phyloP scores from a whole-genome alignment of 805 yeast genomes.

The Lipomyces starkeyi region DNA sequence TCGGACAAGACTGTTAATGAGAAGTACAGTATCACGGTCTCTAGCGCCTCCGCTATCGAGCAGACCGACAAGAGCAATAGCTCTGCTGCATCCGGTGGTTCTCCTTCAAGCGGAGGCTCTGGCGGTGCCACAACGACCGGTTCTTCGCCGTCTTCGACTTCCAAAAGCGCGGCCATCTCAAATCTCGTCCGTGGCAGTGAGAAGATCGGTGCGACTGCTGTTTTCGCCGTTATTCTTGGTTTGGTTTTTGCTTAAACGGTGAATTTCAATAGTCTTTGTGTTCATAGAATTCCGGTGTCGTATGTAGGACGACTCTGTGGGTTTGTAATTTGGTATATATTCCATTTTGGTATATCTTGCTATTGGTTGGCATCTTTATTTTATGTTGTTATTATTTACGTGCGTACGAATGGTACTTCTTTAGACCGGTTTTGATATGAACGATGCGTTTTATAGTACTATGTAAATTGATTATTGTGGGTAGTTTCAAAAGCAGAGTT shows the following conservation, averaged over 20 bases:
- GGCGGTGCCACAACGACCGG: constrained; percentile 20
- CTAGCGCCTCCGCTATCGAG: constrained; percentile 29
- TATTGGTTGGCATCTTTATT: no score
- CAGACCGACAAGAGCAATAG: constrained; percentile 29
- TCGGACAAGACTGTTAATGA: constrained; percentile 21
- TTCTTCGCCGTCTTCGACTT: constrained; percentile 19
- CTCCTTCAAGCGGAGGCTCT: constrained; percentile 17
- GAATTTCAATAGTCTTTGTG: no score
- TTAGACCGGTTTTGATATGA: no score
- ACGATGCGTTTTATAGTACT: no score
- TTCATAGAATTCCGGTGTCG: constrained; percentile 43
- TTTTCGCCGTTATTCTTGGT: constrained; percentile 23
- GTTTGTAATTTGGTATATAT: no score
- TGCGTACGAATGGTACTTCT: no score
- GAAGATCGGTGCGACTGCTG: constrained; percentile 23
- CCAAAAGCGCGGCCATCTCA: constrained; percentile 17
- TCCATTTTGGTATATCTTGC: no score
- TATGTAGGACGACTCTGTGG: no score
- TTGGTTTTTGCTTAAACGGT: constrained; percentile 7
- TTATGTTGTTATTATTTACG: no score
- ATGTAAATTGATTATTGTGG: no score
- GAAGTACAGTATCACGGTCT: constrained; percentile 17
- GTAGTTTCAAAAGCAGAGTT: no score
- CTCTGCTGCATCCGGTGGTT: constrained; percentile 9
- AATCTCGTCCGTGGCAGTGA: constrained; percentile 14